These are phyloP conservation scores for Noccaea bulbosa DNA, from an alignment of 345 rosid genomes.

Conservation along the genomic window DNA sequence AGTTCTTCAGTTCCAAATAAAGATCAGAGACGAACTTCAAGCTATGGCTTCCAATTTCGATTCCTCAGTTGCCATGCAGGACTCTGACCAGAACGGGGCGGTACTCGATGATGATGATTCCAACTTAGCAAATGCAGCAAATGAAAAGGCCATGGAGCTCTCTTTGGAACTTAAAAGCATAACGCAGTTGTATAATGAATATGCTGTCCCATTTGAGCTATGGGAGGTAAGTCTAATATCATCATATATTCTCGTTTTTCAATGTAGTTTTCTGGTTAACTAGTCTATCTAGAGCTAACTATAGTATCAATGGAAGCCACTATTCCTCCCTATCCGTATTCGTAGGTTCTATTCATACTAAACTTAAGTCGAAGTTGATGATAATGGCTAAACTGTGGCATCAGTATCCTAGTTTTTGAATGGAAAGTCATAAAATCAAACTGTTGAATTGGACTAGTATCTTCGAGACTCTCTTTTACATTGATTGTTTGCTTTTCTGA, in stretches of 20 bases:
- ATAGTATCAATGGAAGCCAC: constrained; percentile 4
- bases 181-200: constrained; percentile 93
- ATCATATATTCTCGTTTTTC: constrained; percentile 18
- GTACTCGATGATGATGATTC: constrained; percentile 51
- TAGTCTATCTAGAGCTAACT: constrained; percentile 18
- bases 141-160: constrained; percentile 86
- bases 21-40: constrained; percentile 80
- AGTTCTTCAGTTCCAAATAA: constrained; percentile 90
- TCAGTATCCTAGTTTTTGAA: constrained; percentile 6
- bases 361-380: background rate
- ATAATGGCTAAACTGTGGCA: constrained; percentile 21
- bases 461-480: constrained; percentile 2
- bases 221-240: constrained; percentile 74
- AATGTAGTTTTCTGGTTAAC: constrained; percentile 13
- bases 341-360: background rate
- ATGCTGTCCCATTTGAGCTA: constrained; percentile 94
- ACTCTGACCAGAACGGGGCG: constrained; percentile 57
- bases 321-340: background rate
- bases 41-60: constrained; percentile 66
- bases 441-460: constrained; percentile 19
- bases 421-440: constrained; percentile 8
- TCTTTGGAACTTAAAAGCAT: constrained; percentile 89
- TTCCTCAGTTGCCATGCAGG: constrained; percentile 54
- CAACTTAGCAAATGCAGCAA: constrained; percentile 58
- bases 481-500: constrained; percentile 37